A percentile compares a stretch with the other conserved stretches of the same genome.
phyloP scores from a whole-genome alignment of 345 rosid genomes.

The Nasturtium officinale region DNA sequence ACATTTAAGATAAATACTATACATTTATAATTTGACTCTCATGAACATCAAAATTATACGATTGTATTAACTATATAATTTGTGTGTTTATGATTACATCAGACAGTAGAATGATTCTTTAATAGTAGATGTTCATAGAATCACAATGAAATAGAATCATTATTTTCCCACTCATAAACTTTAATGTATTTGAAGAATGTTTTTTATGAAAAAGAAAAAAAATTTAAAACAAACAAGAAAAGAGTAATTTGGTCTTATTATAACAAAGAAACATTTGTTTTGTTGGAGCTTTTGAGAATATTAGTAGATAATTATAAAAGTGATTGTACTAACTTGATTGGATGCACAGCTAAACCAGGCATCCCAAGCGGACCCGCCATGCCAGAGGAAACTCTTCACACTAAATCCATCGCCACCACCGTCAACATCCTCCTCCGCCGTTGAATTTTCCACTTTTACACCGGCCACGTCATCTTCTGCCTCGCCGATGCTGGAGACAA shows the following conservation, averaged over 20 bases:
- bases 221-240: background rate
- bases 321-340: conserved; percentile 62
- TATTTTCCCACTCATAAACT: background rate
- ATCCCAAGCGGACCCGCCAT: conserved; percentile 98
- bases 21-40: background rate
- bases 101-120: too few species aligned
- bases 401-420: conserved; percentile 43
- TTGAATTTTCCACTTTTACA: conserved; percentile 38
- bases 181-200: conserved; percentile 12
- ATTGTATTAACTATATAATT: too few species aligned
- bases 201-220: background rate
- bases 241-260: conserved; percentile 50
- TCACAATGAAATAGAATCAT: background rate
- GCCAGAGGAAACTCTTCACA: conserved; percentile 82
- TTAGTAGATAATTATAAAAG: background rate
- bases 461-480: conserved; percentile 42
- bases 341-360: conserved; percentile 99
- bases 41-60: too few species aligned
- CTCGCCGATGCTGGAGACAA: conserved; percentile 41
- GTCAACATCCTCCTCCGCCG: conserved; percentile 36
- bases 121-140: background rate
- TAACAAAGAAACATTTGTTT: conserved; percentile 25
- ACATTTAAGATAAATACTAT: too few species aligned
- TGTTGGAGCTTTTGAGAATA: background rate
- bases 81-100: too few species aligned